These are phyloP conservation scores for Scutellaria galericulata DNA, from an alignment of 257 asterid genomes.

Conservation along the genomic window DNA sequence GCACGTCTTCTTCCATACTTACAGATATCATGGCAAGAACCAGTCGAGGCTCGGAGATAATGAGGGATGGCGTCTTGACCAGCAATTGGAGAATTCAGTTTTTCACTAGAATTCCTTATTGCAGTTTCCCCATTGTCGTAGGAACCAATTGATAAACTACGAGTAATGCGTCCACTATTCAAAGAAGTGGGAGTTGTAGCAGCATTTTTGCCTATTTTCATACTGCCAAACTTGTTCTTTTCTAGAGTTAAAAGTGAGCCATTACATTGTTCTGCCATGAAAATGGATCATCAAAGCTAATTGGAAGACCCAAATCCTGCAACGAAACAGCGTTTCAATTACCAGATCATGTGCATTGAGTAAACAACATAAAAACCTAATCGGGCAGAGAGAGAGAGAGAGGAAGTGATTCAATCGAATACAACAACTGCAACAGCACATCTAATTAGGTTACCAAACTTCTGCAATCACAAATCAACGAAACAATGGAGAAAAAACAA, in stretches of 20 bases:
- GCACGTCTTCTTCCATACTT: conserved; percentile 65
- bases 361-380: background rate
- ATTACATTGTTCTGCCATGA: conserved; percentile 57
- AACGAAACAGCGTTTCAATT: background rate
- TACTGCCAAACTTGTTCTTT: conserved; percentile 35
- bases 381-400: too few relatives aligned
- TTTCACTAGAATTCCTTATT: conserved; percentile 44
- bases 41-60: conserved; percentile 80
- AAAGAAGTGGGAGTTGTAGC: conserved; percentile 34
- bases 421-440: background rate
- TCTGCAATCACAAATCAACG: background rate
- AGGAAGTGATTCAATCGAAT: too few relatives aligned
- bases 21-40: conserved; percentile 93
- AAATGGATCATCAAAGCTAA: conserved; percentile 25
- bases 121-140: conserved; percentile 31
- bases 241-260: conserved; percentile 34
- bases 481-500: background rate
- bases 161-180: conserved; percentile 29
- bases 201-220: conserved; percentile 33
- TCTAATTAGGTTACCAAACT: background rate
- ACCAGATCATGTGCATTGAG: background rate
- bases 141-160: conserved; percentile 43
- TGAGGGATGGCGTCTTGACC: conserved; percentile 47
- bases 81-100: conserved; percentile 32
- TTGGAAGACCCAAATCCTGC: conserved; percentile 39